Percentiles rank a stretch among this genome's conserved stretches.
These are phyloP conservation scores for Tulasnella calospora DNA, from an alignment of 768 basidiomycete species.

Conservation along the genomic window DNA sequence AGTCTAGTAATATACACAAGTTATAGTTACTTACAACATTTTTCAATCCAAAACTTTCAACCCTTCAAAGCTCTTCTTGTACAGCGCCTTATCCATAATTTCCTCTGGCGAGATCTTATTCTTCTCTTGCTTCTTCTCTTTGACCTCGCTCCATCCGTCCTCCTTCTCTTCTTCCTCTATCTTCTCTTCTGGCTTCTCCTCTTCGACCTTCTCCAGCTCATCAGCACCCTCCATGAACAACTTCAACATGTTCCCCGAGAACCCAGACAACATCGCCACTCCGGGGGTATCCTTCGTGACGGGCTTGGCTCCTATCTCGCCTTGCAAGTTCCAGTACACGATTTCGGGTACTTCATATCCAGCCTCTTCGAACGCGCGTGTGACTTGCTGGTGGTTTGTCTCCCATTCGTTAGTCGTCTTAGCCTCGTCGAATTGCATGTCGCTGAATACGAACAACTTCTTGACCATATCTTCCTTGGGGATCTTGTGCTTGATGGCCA, in stretches of 20 bases:
- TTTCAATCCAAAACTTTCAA: constrained; percentile 53
- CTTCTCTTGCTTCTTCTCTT: constrained; percentile 35
- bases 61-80: constrained; percentile 47
- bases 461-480: constrained; percentile 68
- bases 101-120: constrained; percentile 39
- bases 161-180: constrained; percentile 35
- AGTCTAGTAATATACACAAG: background rate
- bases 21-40: background rate
- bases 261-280: constrained; percentile 66
- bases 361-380: constrained; percentile 50
- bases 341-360: constrained; percentile 71
- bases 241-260: constrained; percentile 64
- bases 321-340: constrained; percentile 62
- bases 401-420: constrained; percentile 42
- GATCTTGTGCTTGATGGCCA: constrained; percentile 54
- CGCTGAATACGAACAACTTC: constrained; percentile 70
- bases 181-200: constrained; percentile 28
- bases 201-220: constrained; percentile 37
- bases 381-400: constrained; percentile 58
- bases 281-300: constrained; percentile 52
- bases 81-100: constrained; percentile 32
- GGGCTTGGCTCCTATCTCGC: constrained; percentile 40
- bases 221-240: constrained; percentile 58
- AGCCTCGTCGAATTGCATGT: constrained; percentile 70
- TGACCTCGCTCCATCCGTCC: constrained; percentile 36